Percentiles rank a stretch among this genome's conserved stretches.
These are phyloP conservation scores for Annona squamosa DNA, from an alignment of 164 flowering plant genomes.

Conservation along the genomic window DNA sequence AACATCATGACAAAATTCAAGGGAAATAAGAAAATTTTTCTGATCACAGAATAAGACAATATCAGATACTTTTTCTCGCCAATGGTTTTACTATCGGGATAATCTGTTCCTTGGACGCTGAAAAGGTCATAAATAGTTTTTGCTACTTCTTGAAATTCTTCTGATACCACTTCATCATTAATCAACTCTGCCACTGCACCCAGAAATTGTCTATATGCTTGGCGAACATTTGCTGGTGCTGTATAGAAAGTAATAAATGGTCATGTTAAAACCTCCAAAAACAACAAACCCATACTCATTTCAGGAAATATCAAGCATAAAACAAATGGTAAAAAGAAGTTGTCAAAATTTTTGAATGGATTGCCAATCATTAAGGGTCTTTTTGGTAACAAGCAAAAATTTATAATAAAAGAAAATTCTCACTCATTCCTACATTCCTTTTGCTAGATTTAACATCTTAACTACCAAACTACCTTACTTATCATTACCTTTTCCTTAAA, in stretches of 20 bases:
- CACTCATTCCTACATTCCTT: too few relatives aligned
- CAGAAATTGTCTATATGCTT: conserved; percentile 66
- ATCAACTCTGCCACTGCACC: conserved; percentile 70
- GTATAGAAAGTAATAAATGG: conserved; percentile 11
- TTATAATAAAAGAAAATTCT: too few relatives aligned
- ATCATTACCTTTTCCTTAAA: too few relatives aligned
- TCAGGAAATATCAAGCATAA: too few relatives aligned
- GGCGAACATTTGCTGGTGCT: conserved; percentile 74
- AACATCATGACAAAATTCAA: not conserved
- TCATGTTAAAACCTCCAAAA: not conserved
- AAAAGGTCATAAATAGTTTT: conserved; percentile 49
- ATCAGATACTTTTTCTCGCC: conserved; percentile 38
- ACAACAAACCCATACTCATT: not conserved
- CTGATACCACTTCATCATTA: conserved; percentile 60
- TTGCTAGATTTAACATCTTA: too few relatives aligned
- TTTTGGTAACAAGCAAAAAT: too few relatives aligned
- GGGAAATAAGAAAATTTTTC: not conserved
- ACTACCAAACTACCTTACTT: too few relatives aligned
- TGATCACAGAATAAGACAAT: not conserved
- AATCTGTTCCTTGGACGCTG: conserved; percentile 22
- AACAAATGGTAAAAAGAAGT: too few relatives aligned
- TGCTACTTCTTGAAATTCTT: conserved; percentile 71
- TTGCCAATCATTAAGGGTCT: too few relatives aligned
- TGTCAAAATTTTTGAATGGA: too few relatives aligned
- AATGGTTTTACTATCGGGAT: conserved; percentile 22